phyloP scores from a whole-genome alignment of 2,329 filamentous ascomycete species.

The Cercospora zeae-maydis region DNA sequence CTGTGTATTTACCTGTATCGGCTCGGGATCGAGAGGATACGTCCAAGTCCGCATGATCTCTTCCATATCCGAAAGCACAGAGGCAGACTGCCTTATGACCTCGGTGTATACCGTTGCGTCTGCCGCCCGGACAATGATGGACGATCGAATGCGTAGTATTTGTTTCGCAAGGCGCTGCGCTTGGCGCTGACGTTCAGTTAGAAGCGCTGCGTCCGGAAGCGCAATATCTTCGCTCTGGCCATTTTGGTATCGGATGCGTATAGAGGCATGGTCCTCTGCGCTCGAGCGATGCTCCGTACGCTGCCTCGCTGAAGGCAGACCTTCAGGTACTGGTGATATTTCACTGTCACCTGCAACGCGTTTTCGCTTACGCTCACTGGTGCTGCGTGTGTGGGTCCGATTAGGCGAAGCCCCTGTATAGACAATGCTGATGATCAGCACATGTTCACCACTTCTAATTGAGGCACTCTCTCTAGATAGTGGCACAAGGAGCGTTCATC shows the following conservation, averaged over 20 bases:
- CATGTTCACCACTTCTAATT: background rate
- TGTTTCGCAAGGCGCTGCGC: slow-evolving; percentile 56
- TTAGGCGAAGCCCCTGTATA: background rate
- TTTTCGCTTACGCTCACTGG: slow-evolving; percentile 54
- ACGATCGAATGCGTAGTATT: slow-evolving; percentile 52
- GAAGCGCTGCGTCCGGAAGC: slow-evolving; percentile 37
- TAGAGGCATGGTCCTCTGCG: slow-evolving; percentile 42
- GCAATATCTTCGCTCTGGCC: slow-evolving; percentile 58
- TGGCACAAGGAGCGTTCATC: background rate
- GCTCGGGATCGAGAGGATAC: slow-evolving; percentile 56
- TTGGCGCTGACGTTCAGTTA: slow-evolving; percentile 51
- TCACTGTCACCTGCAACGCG: slow-evolving; percentile 46
- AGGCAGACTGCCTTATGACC: slow-evolving; percentile 39
- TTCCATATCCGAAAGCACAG: slow-evolving; percentile 54
- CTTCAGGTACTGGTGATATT: slow-evolving; percentile 39
- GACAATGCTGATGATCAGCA: background rate
- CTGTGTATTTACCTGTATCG: slow-evolving; percentile 53
- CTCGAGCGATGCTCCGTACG: slow-evolving; percentile 43
- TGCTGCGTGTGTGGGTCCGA: slow-evolving; percentile 12
- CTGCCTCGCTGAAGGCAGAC: slow-evolving; percentile 44
- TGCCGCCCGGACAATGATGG: slow-evolving; percentile 51
- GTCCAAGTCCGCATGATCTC: slow-evolving; percentile 52
- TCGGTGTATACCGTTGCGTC: slow-evolving; percentile 30
- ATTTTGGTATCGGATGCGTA: slow-evolving; percentile 58
- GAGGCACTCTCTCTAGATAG: background rate